Evolutionary conservation across 352 stramenopile species (phyloP), one percentile per base, ranked within the genome.

Genomic region (Phytopythium oedochilum): DNA sequence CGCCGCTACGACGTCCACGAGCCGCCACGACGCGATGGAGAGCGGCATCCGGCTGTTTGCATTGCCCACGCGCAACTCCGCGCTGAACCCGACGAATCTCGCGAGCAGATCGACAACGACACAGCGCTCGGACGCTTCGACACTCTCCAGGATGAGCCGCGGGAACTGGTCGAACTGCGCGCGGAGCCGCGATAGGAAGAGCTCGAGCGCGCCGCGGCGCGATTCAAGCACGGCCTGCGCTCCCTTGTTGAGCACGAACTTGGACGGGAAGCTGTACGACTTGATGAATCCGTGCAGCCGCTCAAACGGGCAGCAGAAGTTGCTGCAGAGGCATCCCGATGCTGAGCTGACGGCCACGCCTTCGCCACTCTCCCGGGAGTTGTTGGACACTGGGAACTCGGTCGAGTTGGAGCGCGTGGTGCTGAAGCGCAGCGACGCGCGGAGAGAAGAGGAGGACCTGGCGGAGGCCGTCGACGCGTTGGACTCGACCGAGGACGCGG

Each of bases 111-210:
- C 61, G 38, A 87, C 60, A 9, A 86, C 76, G 22, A 66, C 55
- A 35, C 78, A 88, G 26, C 57, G 75, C 43, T 78, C 61, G 22
- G 57, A 55, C 17, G 48, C 51, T 34, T 80, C 75, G 14, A 83
- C 43, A 5, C 51, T 61, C 53, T 80, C 60, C 20, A 88, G 61
- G n/a, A 86, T 78, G 17, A 64, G 42, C 8, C 60, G 70, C 10
- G 77, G 70, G 29, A 79, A 86, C 2, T 70, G 72, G 34, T 66
- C 66, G 42, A 88, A 88, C 45, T 83, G 78, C 18, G 65, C 63
- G 40, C 69, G 62, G 5, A 86, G 42, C 17, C 63, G 62, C 5
- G 60, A 23, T n/a, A 88, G 53, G 48, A 88, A 88, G 3, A 69
- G 50, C 55, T 88, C 77, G n/a, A 86, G 57, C 11, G 62, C 71